Percentiles rank a stretch among this genome's conserved stretches.
Evolutionary conservation across 495 filamentous ascomycete genomes (phyloP).

Genomic region (Staphylotrichum longicolle): DNA sequence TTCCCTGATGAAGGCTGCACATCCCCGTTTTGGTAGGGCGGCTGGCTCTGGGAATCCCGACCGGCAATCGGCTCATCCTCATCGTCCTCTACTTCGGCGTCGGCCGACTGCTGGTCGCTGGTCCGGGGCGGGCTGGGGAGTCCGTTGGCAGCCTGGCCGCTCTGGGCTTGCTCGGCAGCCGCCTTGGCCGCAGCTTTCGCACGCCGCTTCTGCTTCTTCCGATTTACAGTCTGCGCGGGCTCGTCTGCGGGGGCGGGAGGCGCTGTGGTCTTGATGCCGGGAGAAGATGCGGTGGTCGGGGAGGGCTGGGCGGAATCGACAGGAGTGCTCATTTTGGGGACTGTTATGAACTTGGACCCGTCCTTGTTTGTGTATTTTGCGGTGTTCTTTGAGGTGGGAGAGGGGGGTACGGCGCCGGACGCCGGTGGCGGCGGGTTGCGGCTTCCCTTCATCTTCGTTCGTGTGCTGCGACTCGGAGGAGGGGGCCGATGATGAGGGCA

Average conservation of each 20-base stretch:
- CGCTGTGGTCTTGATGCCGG: slow-evolving; percentile 30
- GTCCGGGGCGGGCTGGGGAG: slow-evolving; percentile 39
- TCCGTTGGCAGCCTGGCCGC: slow-evolving; percentile 37
- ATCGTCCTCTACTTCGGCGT: slow-evolving; percentile 33
- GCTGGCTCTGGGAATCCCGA: slow-evolving; percentile 8
- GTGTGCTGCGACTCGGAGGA: slow-evolving; percentile 28
- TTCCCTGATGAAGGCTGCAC: slow-evolving; percentile 26
- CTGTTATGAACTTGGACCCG: slow-evolving; percentile 65
- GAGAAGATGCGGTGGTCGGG: slow-evolving; percentile 39
- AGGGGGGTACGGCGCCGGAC: slow-evolving; percentile 34
- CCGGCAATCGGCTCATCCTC: slow-evolving; percentile 24
- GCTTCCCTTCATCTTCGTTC: slow-evolving; percentile 53
- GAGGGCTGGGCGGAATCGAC: slow-evolving; percentile 53
- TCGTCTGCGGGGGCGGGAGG: slow-evolving; percentile 33
- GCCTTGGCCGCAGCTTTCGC: slow-evolving; percentile 74
- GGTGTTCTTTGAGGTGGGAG: slow-evolving; percentile 46
- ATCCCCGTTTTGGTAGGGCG: slow-evolving; percentile 20
- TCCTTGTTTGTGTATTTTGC: slow-evolving; percentile 64
- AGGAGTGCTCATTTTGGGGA: slow-evolving; percentile 55
- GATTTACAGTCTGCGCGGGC: slow-evolving; percentile 60
- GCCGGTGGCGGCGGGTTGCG: slow-evolving; percentile 45
- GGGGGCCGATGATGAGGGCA: slow-evolving; percentile 31
- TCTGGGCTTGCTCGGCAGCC: slow-evolving; percentile 41
- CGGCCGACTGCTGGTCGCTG: slow-evolving; percentile 31
- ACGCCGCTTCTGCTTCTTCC: slow-evolving; percentile 88